Conservation (phyloP, 148 eudicot species). For the Hydrangea macrophylla region DNA sequence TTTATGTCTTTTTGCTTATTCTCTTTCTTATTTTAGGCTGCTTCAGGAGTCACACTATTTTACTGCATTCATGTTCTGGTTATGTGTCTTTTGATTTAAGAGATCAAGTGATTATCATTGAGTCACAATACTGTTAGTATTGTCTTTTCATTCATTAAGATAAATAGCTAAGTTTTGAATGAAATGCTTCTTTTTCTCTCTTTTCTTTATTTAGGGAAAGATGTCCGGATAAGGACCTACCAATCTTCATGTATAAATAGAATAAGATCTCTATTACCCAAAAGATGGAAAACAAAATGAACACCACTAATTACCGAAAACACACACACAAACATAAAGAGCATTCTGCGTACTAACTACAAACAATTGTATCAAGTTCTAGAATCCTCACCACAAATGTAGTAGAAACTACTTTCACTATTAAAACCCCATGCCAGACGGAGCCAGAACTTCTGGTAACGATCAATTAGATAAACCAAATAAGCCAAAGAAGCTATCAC, state of each 20-base stretch:
- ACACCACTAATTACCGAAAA: background rate
- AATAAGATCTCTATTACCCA: background rate
- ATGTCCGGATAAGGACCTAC: background rate
- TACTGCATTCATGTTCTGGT: no score
- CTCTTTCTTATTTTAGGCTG: no score
- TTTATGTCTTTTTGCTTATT: no score
- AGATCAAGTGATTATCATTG: no score
- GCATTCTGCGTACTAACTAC: background rate
- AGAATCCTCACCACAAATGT: constrained; percentile 70
- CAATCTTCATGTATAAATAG: background rate
- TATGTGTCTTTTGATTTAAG: no score
- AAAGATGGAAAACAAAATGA: background rate
- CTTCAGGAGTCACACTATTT: no score
- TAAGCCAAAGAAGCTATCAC: constrained; percentile 77
- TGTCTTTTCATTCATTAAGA: no score
- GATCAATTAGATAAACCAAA: constrained; percentile 70
- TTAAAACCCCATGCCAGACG: constrained; percentile 75
- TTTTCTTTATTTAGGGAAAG: background rate
- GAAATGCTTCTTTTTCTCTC: background rate
- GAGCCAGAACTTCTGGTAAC: constrained; percentile 76
- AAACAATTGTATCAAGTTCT: background rate
- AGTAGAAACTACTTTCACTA: constrained; percentile 71
- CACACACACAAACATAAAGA: background rate
- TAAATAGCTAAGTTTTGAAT: background rate
- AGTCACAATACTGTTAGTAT: no score